phyloP scores from a whole-genome alignment of 305 asterid genomes.

The Fraxinus paxiana region DNA sequence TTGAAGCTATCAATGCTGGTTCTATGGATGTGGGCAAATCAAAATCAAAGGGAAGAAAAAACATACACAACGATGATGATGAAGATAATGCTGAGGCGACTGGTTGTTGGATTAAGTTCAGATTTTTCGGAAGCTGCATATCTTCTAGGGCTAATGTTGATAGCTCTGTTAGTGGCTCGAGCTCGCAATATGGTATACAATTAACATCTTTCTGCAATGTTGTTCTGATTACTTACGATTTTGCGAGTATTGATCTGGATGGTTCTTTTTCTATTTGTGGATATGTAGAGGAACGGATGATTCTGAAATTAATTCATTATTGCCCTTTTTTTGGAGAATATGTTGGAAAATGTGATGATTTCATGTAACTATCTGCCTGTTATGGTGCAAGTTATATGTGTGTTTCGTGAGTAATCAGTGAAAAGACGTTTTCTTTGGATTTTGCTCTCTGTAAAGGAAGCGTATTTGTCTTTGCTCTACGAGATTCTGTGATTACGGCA shows the following conservation, averaged over 20 bases:
- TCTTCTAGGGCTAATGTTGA: conserved; percentile 58
- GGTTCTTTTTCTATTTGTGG: no score
- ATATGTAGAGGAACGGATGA: no score
- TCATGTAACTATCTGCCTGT: conserved; percentile 1
- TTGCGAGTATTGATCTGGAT: no score
- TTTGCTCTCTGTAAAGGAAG: background rate
- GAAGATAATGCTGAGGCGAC: conserved; percentile 42
- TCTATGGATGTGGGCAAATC: conserved; percentile 34
- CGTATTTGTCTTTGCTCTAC: background rate
- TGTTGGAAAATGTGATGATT: background rate
- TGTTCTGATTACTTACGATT: no score
- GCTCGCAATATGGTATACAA: conserved; percentile 54
- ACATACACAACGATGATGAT: conserved; percentile 38
- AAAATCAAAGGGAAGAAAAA: conserved; percentile 40
- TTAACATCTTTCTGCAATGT: background rate
- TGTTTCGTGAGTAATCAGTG: conserved; percentile 2
- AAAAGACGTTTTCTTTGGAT: conserved; percentile 1
- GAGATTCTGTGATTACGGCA: background rate
- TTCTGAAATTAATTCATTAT: no score
- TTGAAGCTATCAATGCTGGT: conserved; percentile 38
- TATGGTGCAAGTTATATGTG: conserved; percentile 9
- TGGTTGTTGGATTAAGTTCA: conserved; percentile 66
- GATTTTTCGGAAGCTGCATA: conserved; percentile 59
- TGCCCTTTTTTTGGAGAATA: no score
- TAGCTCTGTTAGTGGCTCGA: conserved; percentile 50